Evolutionary conservation across 1,284 basidiomycete species (phyloP), one percentile per base, ranked within the genome.

Genomic region (Somion occarium): DNA sequence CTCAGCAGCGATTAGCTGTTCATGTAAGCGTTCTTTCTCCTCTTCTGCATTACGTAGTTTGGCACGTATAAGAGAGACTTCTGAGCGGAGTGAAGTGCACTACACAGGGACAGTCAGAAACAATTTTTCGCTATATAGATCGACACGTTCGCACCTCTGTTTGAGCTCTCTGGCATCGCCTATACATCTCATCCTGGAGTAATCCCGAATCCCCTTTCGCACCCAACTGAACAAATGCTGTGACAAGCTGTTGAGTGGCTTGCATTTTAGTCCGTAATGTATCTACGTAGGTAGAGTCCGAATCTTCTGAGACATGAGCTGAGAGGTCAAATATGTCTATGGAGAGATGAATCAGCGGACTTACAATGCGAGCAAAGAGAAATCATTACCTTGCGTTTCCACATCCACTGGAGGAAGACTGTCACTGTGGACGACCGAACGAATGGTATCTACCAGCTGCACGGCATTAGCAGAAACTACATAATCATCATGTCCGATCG

Each of bases 361-460:
- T n/a, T n/a, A n/a, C n/a, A n/a, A n/a, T n/a, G n/a, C n/a, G n/a
- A n/a, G n/a, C n/a, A n/a, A 38, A 43, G 20, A 26, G 45, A 49
- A 49, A 26, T 23, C 53, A 64, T 26, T 55, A 80, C 81, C 76
- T 64, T 72, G 64, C 22, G 73, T 70, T 56, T 74, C 68, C 50
- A 77, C 65, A 56, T 69, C 67, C 39, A 72, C 62, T 50, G 70
- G 60, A 49, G 77, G 70, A 26, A 80, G 60, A 54, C 80, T 73
- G 53, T 85, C 80, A 30, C 80, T 70, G 47, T 73, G 75, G 1
- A 81, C 79, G 44, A 89, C 68, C 22, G 81, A 71, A 44, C 80
- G 79, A 60, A 90, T 82, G 30, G 85, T 80, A 51, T 82, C 80
- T 41, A 89, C 72, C 48, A 91, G 70, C 88, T 91, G 56, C 13